Conservation (phyloP, 106 monocot species). For the Phalaenopsis equestris region DNA sequence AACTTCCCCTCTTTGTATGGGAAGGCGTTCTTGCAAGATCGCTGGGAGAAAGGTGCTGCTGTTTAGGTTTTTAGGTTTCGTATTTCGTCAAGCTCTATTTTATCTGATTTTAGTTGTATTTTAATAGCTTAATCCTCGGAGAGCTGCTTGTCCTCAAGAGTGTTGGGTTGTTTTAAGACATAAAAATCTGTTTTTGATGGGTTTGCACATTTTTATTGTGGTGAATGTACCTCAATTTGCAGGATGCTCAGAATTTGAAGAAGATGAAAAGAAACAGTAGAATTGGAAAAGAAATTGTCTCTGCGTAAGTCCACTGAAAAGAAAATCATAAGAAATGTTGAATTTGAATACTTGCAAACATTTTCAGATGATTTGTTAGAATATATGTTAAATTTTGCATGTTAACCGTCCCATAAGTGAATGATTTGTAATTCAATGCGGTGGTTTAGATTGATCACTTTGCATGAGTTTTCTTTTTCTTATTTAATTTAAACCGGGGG, state of each 20-base stretch:
- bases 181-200: neutral
- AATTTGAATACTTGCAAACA: no score
- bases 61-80: no score
- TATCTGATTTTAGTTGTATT: neutral
- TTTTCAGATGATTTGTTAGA: no score
- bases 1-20: conserved; percentile 51
- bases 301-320: conserved; percentile 43
- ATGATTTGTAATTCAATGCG: no score
- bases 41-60: conserved; percentile 67
- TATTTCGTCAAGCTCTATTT: neutral
- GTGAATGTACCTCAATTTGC: neutral
- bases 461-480: neutral
- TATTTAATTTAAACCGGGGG: no score
- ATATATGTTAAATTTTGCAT: no score
- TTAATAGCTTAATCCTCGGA: neutral
- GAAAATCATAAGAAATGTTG: neutral
- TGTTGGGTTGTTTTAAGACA: neutral
- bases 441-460: no score
- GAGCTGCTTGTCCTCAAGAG: neutral
- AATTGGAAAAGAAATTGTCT: conserved; percentile 75
- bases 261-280: conserved; percentile 69
- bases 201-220: neutral
- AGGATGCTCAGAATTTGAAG: conserved; percentile 81
- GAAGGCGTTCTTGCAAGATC: conserved; percentile 73
- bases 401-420: no score